These are phyloP conservation scores for Annona squamosa DNA, from an alignment of 164 flowering plant species.

Conservation along the genomic window DNA sequence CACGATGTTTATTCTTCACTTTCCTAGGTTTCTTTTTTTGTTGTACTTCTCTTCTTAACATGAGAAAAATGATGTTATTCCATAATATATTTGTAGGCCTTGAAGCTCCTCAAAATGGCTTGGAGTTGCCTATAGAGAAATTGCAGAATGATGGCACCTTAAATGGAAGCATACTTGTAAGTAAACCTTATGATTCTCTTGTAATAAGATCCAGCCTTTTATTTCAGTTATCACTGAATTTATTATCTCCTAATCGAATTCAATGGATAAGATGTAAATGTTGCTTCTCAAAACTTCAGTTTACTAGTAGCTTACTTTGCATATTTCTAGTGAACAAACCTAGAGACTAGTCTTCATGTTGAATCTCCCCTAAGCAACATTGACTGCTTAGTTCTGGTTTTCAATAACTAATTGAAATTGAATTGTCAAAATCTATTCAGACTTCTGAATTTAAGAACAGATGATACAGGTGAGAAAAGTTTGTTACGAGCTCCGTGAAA, in stretches of 20 bases:
- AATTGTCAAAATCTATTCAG: too few relatives aligned
- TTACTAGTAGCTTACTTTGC: too few relatives aligned
- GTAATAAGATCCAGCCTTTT: background rate
- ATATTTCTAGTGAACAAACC: too few relatives aligned
- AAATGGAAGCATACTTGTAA: conserved; percentile 40
- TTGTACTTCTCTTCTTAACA: background rate
- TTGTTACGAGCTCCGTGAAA: too few relatives aligned
- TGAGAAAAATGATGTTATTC: background rate
- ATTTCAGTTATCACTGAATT: background rate
- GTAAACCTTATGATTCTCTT: background rate
- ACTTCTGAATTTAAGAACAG: too few relatives aligned
- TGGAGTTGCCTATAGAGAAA: conserved; percentile 54
- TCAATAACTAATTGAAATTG: too few relatives aligned
- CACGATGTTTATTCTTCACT: background rate
- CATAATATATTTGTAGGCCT: conserved; percentile 28
- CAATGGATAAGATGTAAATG: background rate
- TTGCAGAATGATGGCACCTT: conserved; percentile 22
- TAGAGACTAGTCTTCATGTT: too few relatives aligned
- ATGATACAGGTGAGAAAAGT: too few relatives aligned
- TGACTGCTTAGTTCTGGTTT: too few relatives aligned
- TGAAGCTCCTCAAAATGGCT: conserved; percentile 81
- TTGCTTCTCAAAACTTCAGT: too few relatives aligned
- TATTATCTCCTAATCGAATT: background rate
- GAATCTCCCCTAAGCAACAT: too few relatives aligned
- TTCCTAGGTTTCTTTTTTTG: background rate